Percentiles rank a stretch among this genome's conserved stretches.
Evolutionary conservation across 306 rosid species (phyloP).

Genomic region (Lathyrus aphaca): DNA sequence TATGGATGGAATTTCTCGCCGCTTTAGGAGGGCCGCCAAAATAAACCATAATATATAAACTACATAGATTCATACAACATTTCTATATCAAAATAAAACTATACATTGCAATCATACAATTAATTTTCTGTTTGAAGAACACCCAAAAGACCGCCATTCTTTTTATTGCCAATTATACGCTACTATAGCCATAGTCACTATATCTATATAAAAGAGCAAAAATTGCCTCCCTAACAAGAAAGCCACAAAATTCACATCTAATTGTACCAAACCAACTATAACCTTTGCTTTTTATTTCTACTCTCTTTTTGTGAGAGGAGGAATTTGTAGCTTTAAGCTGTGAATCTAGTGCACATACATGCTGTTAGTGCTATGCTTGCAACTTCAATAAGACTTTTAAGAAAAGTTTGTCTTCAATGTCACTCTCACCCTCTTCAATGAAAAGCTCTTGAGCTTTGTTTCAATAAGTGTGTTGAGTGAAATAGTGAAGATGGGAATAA

Average conservation of each 20-base stretch:
- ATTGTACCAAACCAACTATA: constrained; percentile 41
- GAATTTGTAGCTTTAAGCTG: constrained; percentile 72
- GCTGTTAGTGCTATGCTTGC: constrained; percentile 91
- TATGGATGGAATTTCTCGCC: no score
- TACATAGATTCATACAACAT: no score
- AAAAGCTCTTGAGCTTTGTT: constrained; percentile 89
- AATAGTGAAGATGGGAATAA: constrained; percentile 58
- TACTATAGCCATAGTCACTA: constrained; percentile 16
- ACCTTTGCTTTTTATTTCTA: constrained; percentile 31
- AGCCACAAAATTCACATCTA: constrained; percentile 67
- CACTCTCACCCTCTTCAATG: constrained; percentile 93
- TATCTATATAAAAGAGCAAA: constrained; percentile 60
- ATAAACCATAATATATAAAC: no score
- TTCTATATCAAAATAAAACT: background rate
- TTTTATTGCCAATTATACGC: background rate
- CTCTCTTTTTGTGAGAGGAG: constrained; percentile 57
- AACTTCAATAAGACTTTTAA: constrained; percentile 62
- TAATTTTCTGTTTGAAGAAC: background rate
- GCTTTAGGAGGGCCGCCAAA: no score
- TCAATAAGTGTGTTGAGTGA: constrained; percentile 66
- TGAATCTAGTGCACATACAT: constrained; percentile 78
- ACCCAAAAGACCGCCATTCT: background rate
- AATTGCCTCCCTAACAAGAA: constrained; percentile 92
- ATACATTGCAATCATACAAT: background rate
- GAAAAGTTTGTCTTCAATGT: constrained; percentile 79